Evolutionary conservation across 2,329 filamentous ascomycete genomes (phyloP), one percentile per base, ranked within the genome.

Genomic region (Pestalotiopsis sp.): DNA sequence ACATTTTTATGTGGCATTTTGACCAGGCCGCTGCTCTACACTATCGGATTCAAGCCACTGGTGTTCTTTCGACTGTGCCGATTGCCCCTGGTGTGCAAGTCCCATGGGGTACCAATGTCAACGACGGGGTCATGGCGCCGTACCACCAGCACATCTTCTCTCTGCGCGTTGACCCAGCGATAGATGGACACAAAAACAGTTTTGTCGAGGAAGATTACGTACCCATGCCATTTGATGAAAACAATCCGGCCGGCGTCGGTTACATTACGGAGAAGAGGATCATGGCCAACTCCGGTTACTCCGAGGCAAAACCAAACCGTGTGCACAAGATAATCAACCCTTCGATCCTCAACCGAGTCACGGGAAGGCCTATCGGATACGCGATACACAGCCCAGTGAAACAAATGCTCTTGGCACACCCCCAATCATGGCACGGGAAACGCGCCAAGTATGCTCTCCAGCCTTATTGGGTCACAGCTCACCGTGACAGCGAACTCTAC

Each of bases 111-210:
- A 92, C 88, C 59, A 84, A 91, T 20, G 90, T 93, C 0, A 84
- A 85, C 0, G 86, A 87, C 0, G 90, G 90, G 0, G 87, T 89
- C 0, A 77, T 92, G 4, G 90, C 90, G 0, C 88, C 89, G 25
- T 90, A 91, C 75, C 90, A 92, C 69, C 90, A 92, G 74, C 90
- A 92, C 76, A 83, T 92, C 52, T 92, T 92, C 75, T 85, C 82
- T n/a, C 76, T 89, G 38, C 84, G 90, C 0, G 86, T 92, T n/a
- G 90, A 92, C 72, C 88, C 88, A 2, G 84, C 83, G 52, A 83
- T 90, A 70, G 87, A 90, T 75, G 69, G 61, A 2, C 69, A 40
- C 40, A 75, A 75, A 14, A 77, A 76, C 1, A 68, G 71, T 11
- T 72, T 79, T 41, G 72, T 78, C 17, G 41, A 78, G 11, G 77